phyloP scores from a whole-genome alignment of 257 asterid species.

The Nicotiana otophora region DNA sequence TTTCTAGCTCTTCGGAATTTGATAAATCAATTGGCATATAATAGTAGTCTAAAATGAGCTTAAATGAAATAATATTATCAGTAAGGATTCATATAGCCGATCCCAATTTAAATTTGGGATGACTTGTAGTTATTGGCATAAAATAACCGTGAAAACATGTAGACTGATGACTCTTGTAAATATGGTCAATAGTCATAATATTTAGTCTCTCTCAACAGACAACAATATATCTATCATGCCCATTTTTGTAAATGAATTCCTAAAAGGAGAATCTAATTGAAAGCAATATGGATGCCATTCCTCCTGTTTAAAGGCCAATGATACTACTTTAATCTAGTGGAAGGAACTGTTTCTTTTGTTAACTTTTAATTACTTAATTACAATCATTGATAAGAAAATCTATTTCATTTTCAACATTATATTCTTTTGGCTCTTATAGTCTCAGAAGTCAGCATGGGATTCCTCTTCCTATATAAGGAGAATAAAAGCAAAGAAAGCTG shows the following conservation, averaged over 20 bases:
- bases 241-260: neutral
- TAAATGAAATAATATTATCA: too few relatives aligned
- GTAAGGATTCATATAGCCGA: too few relatives aligned
- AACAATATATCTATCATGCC: neutral
- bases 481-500: constrained; percentile 16
- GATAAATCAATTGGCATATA: too few relatives aligned
- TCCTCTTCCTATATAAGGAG: constrained; percentile 30
- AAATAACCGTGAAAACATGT: neutral
- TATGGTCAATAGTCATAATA: neutral
- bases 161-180: neutral
- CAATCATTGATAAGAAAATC: constrained; percentile 5
- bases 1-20: neutral
- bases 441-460: neutral
- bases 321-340: neutral
- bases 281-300: constrained; percentile 10
- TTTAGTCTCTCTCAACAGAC: neutral
- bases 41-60: too few relatives aligned
- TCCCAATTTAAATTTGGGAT: too few relatives aligned
- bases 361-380: neutral
- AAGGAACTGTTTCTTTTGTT: neutral
- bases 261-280: neutral
- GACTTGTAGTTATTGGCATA: neutral
- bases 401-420: neutral
- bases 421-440: neutral
- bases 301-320: neutral